Conservation (phyloP, 164 flowering plant genomes). For the Macadamia tetraphylla region DNA sequence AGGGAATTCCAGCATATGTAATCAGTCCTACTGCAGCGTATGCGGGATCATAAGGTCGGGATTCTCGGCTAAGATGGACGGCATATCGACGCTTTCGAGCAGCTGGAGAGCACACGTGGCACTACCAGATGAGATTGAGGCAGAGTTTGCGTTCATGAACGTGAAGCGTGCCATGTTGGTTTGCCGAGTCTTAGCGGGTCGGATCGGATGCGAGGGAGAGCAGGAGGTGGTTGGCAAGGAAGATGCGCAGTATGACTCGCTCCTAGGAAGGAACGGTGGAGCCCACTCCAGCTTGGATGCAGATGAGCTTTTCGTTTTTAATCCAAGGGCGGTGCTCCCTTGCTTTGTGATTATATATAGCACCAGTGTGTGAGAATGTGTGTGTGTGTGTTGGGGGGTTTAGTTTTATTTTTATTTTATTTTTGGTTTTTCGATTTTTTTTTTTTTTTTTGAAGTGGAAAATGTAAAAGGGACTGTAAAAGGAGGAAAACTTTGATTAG, state of each 20-base stretch:
- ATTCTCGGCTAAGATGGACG: conserved; percentile 78
- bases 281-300: conserved; percentile 34
- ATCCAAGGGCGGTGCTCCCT: conserved; percentile 90
- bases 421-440: no score
- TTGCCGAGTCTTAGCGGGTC: conserved; percentile 88
- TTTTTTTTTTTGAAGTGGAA: no score
- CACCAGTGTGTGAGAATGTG: conserved; percentile 29
- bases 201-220: conserved; percentile 54
- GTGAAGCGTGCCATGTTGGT: conserved; percentile 79
- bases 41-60: conserved; percentile 75
- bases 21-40: conserved; percentile 48
- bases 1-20: conserved; percentile 50
- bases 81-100: conserved; percentile 56
- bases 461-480: no score
- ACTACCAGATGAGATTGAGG: conserved; percentile 70
- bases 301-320: conserved; percentile 74
- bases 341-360: conserved; percentile 83
- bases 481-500: no score
- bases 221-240: conserved; percentile 34
- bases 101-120: conserved; percentile 71
- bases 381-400: background rate
- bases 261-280: conserved; percentile 40
- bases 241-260: conserved; percentile 64
- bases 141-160: conserved; percentile 80
- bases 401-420: background rate